Evolutionary conservation across 805 yeast species (phyloP), one percentile per base, ranked within the genome.

Genomic region (Torulaspora delbrueckii): DNA sequence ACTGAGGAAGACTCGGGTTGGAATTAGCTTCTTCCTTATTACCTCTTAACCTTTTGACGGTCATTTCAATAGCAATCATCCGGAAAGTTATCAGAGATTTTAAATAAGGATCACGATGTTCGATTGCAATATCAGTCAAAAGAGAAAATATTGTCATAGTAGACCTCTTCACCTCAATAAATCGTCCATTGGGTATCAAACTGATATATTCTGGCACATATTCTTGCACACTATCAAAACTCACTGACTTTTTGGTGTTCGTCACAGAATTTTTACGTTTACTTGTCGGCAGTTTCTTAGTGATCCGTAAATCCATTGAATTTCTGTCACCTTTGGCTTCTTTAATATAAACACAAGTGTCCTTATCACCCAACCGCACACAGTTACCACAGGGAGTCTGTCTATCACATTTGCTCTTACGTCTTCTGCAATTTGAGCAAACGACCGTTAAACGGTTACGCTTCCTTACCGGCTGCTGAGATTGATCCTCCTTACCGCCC

Each of bases 391-490:
- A 63, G 2, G 68, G 68, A 14, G 42, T 45, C 12, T 40, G 46
- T 41, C 58, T 54, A 40, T 61, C 61, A 48, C 68, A 63, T 44
- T 59, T 61, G 39, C 56, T 63, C 40, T 62, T 63, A 28, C 66
- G 53, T 32, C 59, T 56, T 40, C 54, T 61, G 45, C 68, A 63
- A 43, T 63, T 63, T n/a, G 59, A 48, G 43, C 68, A 63, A 5
- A 62, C 66, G 8, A 63, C 48, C 0, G 66, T 62, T 7, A 48
- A 44, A 33, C 68, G 56, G 14, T 56, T 50, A 23, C 67, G 54
- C 39, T 46, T 58, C 38, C 41, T 55, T 38, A 44, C 47, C 10
- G 46, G n/a, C 13, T 37, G 45, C 25, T 22, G 41, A 28, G 40
- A 23, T 12, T 28, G 26, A 22, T 33, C 34, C 36, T 41, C 40